Percentiles rank a stretch among this genome's conserved stretches.
These are phyloP conservation scores for Coemansia sp. DNA, from an alignment of 192 early-diverging fungal species.

Conservation along the genomic window DNA sequence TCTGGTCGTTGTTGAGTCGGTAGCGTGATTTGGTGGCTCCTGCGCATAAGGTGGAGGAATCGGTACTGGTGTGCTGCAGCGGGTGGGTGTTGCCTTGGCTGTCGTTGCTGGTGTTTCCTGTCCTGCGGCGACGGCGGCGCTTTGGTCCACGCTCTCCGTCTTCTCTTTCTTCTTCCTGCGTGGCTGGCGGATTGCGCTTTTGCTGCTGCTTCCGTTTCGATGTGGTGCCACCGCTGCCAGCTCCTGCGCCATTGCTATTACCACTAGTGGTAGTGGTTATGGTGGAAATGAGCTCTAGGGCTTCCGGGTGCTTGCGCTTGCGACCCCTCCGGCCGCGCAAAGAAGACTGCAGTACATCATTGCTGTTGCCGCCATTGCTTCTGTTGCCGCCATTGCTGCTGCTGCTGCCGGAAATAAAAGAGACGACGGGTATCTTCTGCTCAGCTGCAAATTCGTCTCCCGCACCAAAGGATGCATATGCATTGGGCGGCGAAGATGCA, in stretches of 20 bases:
- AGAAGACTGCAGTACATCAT: neutral
- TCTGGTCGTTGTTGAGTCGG: slow-evolving; percentile 9
- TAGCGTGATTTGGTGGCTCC: neutral
- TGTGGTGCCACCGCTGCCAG: neutral
- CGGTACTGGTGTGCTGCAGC: neutral
- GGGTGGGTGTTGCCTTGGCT: neutral
- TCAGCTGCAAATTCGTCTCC: too few relatives aligned
- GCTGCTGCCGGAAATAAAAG: neutral
- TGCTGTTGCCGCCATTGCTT: neutral
- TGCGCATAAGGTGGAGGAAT: neutral
- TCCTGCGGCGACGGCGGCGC: neutral
- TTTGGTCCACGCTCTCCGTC: too few relatives aligned
- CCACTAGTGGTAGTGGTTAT: neutral
- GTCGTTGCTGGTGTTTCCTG: neutral
- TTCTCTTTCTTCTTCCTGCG: neutral
- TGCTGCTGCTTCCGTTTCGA: neutral
- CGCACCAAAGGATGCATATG: too few relatives aligned
- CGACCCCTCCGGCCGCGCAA: neutral
- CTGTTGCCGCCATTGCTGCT: neutral
- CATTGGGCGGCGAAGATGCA: too few relatives aligned
- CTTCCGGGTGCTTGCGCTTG: neutral
- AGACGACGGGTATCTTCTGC: too few relatives aligned
- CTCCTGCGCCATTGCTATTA: neutral
- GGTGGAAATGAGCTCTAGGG: too few relatives aligned
- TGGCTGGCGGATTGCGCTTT: neutral